Evolutionary conservation across 345 rosid genomes (phyloP).

Genomic region (Brassica incana): DNA sequence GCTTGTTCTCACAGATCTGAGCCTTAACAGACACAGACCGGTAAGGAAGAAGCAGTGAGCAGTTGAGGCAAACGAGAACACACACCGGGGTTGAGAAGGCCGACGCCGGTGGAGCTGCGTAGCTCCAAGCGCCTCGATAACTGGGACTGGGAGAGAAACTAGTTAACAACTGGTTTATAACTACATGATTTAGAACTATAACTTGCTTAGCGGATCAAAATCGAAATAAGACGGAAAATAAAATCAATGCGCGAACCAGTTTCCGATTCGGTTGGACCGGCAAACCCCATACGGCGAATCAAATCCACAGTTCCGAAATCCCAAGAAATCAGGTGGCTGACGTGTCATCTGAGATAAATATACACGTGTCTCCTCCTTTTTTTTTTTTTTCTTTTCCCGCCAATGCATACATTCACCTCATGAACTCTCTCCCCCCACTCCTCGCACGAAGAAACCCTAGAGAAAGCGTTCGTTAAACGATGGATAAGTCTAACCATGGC

Average conservation of each 20-base stretch:
- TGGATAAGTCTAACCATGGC: conserved; percentile 46
- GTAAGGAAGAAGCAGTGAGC: too few relatives aligned
- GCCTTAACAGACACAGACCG: too few relatives aligned
- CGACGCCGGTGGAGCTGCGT: too few relatives aligned
- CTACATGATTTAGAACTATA: too few relatives aligned
- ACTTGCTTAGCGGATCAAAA: not conserved
- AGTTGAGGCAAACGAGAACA: too few relatives aligned
- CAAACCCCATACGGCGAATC: not conserved
- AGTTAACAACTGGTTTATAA: too few relatives aligned
- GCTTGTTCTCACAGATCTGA: too few relatives aligned
- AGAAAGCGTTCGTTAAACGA: not conserved
- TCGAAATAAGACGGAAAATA: not conserved
- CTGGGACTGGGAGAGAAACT: too few relatives aligned
- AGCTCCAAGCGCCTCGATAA: too few relatives aligned
- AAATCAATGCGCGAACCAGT: not conserved
- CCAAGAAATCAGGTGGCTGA: not conserved
- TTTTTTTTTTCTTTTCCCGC: conserved; percentile 9
- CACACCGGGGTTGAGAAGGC: too few relatives aligned
- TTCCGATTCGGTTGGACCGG: not conserved
- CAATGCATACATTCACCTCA: not conserved
- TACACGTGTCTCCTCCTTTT: conserved; percentile 5
- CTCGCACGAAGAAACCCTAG: conserved; percentile 6
- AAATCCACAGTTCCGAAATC: not conserved
- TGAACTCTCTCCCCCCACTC: not conserved
- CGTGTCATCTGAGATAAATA: not conserved